Conservation (phyloP, 2,329 filamentous ascomycete species). For the Penicillium hesseltinei region DNA sequence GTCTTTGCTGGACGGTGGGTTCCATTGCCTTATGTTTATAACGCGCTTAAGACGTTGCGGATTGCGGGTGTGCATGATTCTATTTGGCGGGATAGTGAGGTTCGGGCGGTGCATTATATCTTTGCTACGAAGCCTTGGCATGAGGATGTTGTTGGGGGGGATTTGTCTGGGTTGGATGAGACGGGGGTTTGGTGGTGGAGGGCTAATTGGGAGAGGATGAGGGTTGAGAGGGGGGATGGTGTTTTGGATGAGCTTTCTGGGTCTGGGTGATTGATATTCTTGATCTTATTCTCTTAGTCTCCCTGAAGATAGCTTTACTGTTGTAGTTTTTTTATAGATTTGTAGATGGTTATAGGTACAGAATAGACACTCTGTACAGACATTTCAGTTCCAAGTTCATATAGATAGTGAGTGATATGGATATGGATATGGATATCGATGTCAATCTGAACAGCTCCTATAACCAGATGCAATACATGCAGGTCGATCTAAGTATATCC, state of each 20-base stretch:
- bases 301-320: not conserved
- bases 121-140: slow-evolving; percentile 19
- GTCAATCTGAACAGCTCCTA: slow-evolving; percentile 2
- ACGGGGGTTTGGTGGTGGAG: slow-evolving; percentile 14
- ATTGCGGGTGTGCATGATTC: slow-evolving; percentile 34
- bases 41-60: slow-evolving; percentile 58
- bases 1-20: slow-evolving; percentile 57
- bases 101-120: slow-evolving; percentile 16
- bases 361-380: not conserved
- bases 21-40: slow-evolving; percentile 60
- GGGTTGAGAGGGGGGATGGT: slow-evolving; percentile 1
- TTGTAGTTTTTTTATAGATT: not conserved
- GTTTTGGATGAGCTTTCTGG: slow-evolving; percentile 7
- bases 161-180: slow-evolving; percentile 3
- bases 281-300: no score
- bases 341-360: not conserved
- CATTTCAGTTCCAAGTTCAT: not conserved
- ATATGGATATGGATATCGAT: slow-evolving; percentile 1
- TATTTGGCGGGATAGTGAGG: slow-evolving; percentile 14
- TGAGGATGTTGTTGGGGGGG: not conserved
- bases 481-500: slow-evolving; percentile 7
- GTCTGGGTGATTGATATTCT: not conserved
- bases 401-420: not conserved
- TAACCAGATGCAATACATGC: slow-evolving; percentile 9
- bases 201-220: slow-evolving; percentile 13